These are phyloP conservation scores for Cephaloascus fragrans DNA, from an alignment of 805 yeast species.

Conservation along the genomic window DNA sequence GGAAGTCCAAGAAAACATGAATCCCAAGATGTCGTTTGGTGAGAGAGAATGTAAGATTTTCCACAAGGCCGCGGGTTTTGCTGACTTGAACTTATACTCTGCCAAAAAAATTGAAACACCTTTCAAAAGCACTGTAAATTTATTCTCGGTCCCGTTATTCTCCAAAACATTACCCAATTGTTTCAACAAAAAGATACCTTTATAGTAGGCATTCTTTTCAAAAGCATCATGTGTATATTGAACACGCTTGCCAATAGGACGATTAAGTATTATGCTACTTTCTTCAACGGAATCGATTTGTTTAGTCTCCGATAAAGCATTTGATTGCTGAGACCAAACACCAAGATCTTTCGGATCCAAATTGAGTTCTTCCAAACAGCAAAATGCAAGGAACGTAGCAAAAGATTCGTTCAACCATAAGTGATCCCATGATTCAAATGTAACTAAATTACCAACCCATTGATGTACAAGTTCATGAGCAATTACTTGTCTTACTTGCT, in stretches of 20 bases:
- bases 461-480: slow-evolving; percentile 74
- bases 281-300: slow-evolving; percentile 21
- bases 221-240: slow-evolving; percentile 38
- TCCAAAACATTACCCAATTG: slow-evolving; percentile 39
- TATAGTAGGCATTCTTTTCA: slow-evolving; percentile 41
- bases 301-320: slow-evolving; percentile 20
- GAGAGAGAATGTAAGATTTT: slow-evolving; percentile 20
- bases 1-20: slow-evolving; percentile 52
- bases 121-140: slow-evolving; percentile 18
- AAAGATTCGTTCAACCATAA: slow-evolving; percentile 73
- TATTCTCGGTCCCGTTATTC: slow-evolving; percentile 15
- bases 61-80: slow-evolving; percentile 50
- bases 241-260: slow-evolving; percentile 21
- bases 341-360: slow-evolving; percentile 11
- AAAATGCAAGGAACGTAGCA: slow-evolving; percentile 64
- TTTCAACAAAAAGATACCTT: slow-evolving; percentile 47
- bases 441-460: slow-evolving; percentile 64
- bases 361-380: slow-evolving; percentile 19
- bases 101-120: slow-evolving; percentile 29
- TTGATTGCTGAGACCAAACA: slow-evolving; percentile 21
- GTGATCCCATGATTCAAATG: slow-evolving; percentile 59
- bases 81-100: slow-evolving; percentile 19
- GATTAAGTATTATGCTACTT: slow-evolving; percentile 21
- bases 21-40: slow-evolving; percentile 35
- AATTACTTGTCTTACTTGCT: slow-evolving; percentile 41